Conservation (phyloP, 495 filamentous ascomycete genomes). For the Neurospora hispaniola region DNA sequence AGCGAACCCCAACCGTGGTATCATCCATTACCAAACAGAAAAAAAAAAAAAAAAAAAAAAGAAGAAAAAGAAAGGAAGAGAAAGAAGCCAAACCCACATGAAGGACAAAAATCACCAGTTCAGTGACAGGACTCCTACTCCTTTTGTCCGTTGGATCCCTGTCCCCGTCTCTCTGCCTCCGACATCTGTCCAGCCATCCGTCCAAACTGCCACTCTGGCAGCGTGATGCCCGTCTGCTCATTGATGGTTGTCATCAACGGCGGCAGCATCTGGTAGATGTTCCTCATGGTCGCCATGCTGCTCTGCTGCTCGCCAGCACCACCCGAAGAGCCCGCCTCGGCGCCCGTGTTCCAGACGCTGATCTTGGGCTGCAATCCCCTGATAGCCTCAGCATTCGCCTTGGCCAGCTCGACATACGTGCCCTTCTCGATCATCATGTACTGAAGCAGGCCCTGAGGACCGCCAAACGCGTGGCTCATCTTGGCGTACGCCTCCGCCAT, state of each 20-base stretch:
- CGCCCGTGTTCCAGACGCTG: conserved; percentile 74
- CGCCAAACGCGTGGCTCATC: conserved; percentile 60
- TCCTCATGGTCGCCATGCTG: conserved; percentile 31
- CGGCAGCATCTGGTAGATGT: conserved; percentile 66
- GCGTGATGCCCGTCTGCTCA: conserved; percentile 69
- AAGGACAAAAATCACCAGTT: neutral
- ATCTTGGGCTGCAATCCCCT: conserved; percentile 77
- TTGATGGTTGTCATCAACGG: conserved; percentile 72
- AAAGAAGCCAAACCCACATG: neutral
- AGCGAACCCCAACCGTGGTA: neutral
- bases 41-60: no score
- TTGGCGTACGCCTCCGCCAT: conserved; percentile 68
- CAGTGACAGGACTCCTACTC: neutral
- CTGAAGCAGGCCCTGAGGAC: conserved; percentile 61
- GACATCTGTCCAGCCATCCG: conserved; percentile 26
- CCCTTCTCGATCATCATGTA: conserved; percentile 70
- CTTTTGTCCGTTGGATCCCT: neutral
- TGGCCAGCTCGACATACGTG: conserved; percentile 53
- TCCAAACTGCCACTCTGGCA: conserved; percentile 61
- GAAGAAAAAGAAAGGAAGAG: no score
- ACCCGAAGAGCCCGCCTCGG: conserved; percentile 25
- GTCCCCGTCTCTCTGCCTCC: conserved; percentile 10
- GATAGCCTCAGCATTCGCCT: conserved; percentile 61
- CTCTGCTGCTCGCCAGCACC: conserved; percentile 19
- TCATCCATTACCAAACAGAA: neutral